Evolutionary conservation across 2,329 filamentous ascomycete species (phyloP), one percentile per base, ranked within the genome.

Genomic region (Penicillium sumatraense): DNA sequence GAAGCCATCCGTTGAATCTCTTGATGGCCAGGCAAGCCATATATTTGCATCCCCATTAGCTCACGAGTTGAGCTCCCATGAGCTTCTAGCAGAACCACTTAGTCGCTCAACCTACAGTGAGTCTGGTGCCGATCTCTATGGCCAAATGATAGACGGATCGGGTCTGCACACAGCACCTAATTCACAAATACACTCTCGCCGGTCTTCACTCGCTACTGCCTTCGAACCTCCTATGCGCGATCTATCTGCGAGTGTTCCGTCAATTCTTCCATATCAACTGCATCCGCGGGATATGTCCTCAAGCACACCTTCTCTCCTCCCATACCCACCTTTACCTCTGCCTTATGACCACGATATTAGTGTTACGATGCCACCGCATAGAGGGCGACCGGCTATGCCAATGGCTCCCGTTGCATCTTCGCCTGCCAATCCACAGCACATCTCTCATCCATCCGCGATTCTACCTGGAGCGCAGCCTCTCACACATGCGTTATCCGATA

Each of bases 271-370:
- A 4, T 62, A 57, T 47, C 36, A 23, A 10, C 42, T 52, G 2
- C 35, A 56, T 5, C 36, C 54, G 3, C 53, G 50, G 16, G 61
- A 66, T 29, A 54, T 68, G 49, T 69, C 66, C 27, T 62, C 62
- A 49, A 69, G 66, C 46, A 65, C 64, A 1, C 66, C 66, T 13
- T 58, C 68, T 16, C 54, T 65, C 41, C 20, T 66, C n/a, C 59
- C 65, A 21, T 64, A 64, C 35, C 42, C 56, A 18, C 53, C 54
- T 23, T 53, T 48, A 23, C 63, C 66, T 10, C 51, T 76, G 3
- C 72, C 71, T 2, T 71, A 72, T 40, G 73, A 75, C 13, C 56
- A 65, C 29, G 65, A 75, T 42, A 70, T 75, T 27, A 57, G 69
- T 5, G 63, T 75, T 49, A 66, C 67, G 9, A 59, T 65, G 13